phyloP scores from a whole-genome alignment of 805 yeast genomes.

The Torulaspora maleeae region DNA sequence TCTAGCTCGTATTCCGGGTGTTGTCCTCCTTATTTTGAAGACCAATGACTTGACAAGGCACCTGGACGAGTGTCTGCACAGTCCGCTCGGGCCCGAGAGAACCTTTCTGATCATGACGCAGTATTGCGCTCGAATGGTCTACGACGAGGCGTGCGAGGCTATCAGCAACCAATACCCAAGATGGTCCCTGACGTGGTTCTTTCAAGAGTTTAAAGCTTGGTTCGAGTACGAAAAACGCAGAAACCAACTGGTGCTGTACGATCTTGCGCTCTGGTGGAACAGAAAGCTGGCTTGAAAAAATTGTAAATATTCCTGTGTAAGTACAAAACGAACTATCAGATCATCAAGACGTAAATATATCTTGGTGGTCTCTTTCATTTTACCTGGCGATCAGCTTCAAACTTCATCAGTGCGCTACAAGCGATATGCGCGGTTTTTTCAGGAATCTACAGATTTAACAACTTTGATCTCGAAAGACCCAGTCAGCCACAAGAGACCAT shows the following conservation, averaged over 20 bases:
- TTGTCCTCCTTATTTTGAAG: slow-evolving; percentile 79
- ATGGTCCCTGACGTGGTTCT: slow-evolving; percentile 29
- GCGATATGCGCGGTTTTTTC: background rate
- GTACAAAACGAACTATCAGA: background rate
- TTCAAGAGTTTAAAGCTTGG: slow-evolving; percentile 26
- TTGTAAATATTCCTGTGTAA: slow-evolving; percentile 9
- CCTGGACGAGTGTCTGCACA: slow-evolving; percentile 75
- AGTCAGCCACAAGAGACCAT: background rate
- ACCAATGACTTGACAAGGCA: slow-evolving; percentile 91
- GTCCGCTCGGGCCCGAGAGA: slow-evolving; percentile 81
- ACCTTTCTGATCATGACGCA: slow-evolving; percentile 85
- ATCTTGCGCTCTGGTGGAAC: slow-evolving; percentile 30
- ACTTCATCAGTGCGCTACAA: background rate
- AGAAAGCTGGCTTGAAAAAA: slow-evolving; percentile 6
- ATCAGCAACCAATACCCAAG: slow-evolving; percentile 16
- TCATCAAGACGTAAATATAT: too few relatives aligned
- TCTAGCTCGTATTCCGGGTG: slow-evolving; percentile 73
- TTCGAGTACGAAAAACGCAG: slow-evolving; percentile 26
- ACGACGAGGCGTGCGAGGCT: slow-evolving; percentile 54
- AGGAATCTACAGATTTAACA: background rate
- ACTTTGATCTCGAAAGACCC: background rate
- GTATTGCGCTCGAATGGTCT: slow-evolving; percentile 80
- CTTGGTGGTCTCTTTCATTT: background rate
- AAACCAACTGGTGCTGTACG: slow-evolving; percentile 30
- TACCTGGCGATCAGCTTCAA: background rate